phyloP scores from a whole-genome alignment of 345 rosid genomes.

The Gossypium anomalum region DNA sequence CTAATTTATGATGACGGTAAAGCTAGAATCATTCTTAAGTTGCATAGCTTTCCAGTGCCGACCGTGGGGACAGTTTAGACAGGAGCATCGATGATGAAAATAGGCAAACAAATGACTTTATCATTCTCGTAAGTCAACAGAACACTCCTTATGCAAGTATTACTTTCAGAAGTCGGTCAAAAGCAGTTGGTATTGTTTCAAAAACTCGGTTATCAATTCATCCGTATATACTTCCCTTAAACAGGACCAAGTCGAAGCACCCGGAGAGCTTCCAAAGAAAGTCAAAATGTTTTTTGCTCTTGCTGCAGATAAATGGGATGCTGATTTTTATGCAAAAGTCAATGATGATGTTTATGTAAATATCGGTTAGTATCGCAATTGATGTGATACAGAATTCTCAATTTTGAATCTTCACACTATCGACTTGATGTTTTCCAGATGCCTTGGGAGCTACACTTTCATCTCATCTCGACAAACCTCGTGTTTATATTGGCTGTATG shows the following conservation, averaged over 20 bases:
- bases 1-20: slow-evolving; percentile 4
- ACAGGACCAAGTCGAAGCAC: slow-evolving; percentile 70
- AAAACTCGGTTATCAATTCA: background rate
- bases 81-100: slow-evolving; percentile 56
- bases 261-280: slow-evolving; percentile 53
- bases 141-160: background rate
- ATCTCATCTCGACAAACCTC: slow-evolving; percentile 51
- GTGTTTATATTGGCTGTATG: slow-evolving; percentile 85
- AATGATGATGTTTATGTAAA: slow-evolving; percentile 69
- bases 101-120: slow-evolving; percentile 57
- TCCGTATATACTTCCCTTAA: slow-evolving; percentile 5
- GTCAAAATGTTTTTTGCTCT: slow-evolving; percentile 50
- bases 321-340: slow-evolving; percentile 79
- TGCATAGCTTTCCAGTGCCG: slow-evolving; percentile 48
- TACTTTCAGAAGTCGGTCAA: slow-evolving; percentile 7
- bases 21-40: slow-evolving; percentile 10
- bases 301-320: slow-evolving; percentile 76
- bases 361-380: slow-evolving; percentile 47
- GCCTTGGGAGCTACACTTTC: slow-evolving; percentile 69
- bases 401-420: background rate
- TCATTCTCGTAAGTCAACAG: slow-evolving; percentile 55
- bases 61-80: slow-evolving; percentile 61
- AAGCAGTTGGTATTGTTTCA: slow-evolving; percentile 11
- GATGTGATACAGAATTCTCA: no score
- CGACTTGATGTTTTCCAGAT: slow-evolving; percentile 35